Base-by-base conservation (phyloP, 345 rosid species). In the Linum usitatissimum region DNA sequence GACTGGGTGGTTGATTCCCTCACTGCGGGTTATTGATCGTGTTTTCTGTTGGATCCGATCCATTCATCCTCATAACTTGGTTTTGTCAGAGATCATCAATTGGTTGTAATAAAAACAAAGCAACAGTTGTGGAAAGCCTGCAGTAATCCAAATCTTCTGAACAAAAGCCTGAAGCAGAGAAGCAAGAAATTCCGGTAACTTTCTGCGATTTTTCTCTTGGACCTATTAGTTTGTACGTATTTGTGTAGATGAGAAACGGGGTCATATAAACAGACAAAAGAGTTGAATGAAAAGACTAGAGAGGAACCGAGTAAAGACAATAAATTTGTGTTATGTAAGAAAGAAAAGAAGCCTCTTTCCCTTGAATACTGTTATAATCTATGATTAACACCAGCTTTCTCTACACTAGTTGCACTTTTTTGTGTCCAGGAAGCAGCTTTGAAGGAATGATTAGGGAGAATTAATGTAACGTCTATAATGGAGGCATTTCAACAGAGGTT, bases 281-380 rank as follows among this genome's bases (percentile, higher is more conserved):
- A 45, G 51, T 23, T 23, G 28, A 23, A 23, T 45, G 51, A 45
- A 45, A 45, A 45, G 51, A 31, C 38, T 30, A 66, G 65, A 23
- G 40, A 34, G 40, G 30, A 18, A 55, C 14, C 31, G 45, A 12
- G 57, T 34, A 60, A 70, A 69, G 71, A 69, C 73, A 74, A 63
- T 5, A 49, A 60, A 3, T 53, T 18, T 1, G 39, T 63, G 38
- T 34, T 34, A 34, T 34, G 38, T 34, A 34, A 34, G 38, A 67
- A 65, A 45, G 61, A 77, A 80, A 72, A 62, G 64, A 51, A 20
- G 49, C 21, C 20, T 59, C 31, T 60, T 67, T 71, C 58, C 51
- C 19, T n/a, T 59, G 28, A 23, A 23, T 57, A 64, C 70, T 59
- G 62, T 59, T 65, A 20, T 61, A 39, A 63, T 65, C 40, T 54